phyloP scores from a whole-genome alignment of 768 basidiomycete species.

The Mycena maculata region DNA sequence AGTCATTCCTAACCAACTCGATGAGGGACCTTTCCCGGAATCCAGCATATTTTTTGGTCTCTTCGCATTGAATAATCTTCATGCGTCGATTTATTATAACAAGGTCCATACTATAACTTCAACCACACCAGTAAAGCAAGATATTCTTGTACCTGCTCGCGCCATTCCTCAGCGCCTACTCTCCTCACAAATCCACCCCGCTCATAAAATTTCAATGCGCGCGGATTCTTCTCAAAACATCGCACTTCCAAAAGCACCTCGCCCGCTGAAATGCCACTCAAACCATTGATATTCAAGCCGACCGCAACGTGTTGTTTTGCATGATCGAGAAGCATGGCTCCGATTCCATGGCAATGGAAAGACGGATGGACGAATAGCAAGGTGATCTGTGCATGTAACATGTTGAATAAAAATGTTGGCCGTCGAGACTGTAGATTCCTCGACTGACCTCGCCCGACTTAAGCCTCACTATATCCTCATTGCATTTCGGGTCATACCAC shows the following conservation, averaged over 20 bases:
- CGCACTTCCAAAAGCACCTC: constrained; percentile 13
- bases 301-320: constrained; percentile 9
- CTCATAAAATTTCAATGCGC: constrained; percentile 18
- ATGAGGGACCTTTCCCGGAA: no score
- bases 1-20: no score
- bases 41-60: no score
- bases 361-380: constrained; percentile 20
- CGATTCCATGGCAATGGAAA: constrained; percentile 9
- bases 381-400: constrained; percentile 14
- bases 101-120: no score
- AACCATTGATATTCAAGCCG: background rate
- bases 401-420: background rate
- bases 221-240: constrained; percentile 15
- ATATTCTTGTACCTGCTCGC: constrained; percentile 12
- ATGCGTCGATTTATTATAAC: background rate
- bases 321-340: constrained; percentile 7
- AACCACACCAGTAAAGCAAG: constrained; percentile 4
- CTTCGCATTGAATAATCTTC: no score
- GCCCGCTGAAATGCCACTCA: background rate
- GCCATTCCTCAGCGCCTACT: constrained; percentile 6
- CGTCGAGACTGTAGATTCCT: background rate
- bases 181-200: constrained; percentile 7
- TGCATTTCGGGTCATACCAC: constrained; percentile 17
- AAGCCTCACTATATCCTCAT: background rate
- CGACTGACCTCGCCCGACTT: constrained; percentile 21